Evolutionary conservation across 2,329 filamentous ascomycete genomes (phyloP).

Genomic region (Chrysosphaeria jannelii): DNA sequence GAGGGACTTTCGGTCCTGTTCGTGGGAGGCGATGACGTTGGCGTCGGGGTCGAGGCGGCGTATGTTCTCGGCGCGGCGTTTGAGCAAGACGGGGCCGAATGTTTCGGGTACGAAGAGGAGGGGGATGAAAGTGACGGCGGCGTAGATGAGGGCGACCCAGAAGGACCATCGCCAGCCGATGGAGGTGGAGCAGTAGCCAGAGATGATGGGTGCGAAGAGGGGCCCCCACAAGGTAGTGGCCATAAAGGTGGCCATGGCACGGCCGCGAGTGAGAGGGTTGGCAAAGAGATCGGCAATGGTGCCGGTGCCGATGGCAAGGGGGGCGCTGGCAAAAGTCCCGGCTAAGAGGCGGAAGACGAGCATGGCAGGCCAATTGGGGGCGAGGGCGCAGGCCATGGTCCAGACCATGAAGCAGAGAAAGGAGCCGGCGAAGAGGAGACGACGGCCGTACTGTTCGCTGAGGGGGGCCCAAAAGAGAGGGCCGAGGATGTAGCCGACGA

Average conservation of each 20-base stretch:
- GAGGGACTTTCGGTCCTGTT: conserved; percentile 26
- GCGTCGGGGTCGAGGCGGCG: conserved; percentile 19
- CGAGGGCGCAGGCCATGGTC: conserved; percentile 23
- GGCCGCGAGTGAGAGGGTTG: conserved; percentile 21
- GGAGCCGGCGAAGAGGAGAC: conserved; percentile 14
- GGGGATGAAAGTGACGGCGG: conserved; percentile 26
- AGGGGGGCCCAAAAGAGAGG: conserved; percentile 32
- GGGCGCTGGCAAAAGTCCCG: conserved; percentile 22
- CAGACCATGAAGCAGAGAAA: conserved; percentile 19
- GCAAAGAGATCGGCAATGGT: conserved; percentile 37
- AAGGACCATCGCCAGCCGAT: conserved; percentile 42
- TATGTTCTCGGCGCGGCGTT: conserved; percentile 22
- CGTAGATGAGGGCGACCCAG: conserved; percentile 39
- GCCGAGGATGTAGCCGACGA: conserved; percentile 10
- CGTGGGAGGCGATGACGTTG: conserved; percentile 25
- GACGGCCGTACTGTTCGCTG: conserved; percentile 31
- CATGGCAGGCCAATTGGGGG: conserved; percentile 19
- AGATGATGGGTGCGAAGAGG: conserved; percentile 32
- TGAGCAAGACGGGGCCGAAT: conserved; percentile 25
- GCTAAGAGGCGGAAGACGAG: conserved; percentile 21
- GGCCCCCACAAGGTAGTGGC: conserved; percentile 31
- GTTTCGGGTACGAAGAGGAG: conserved; percentile 35
- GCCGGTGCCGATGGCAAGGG: conserved; percentile 29
- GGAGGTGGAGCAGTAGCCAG: conserved; percentile 25
- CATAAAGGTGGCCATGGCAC: conserved; percentile 29